Evolutionary conservation across 2,329 filamentous ascomycete genomes (phyloP), one percentile per base, ranked within the genome.

Genomic region (Xenosphaeropsis pyriputrescens): DNA sequence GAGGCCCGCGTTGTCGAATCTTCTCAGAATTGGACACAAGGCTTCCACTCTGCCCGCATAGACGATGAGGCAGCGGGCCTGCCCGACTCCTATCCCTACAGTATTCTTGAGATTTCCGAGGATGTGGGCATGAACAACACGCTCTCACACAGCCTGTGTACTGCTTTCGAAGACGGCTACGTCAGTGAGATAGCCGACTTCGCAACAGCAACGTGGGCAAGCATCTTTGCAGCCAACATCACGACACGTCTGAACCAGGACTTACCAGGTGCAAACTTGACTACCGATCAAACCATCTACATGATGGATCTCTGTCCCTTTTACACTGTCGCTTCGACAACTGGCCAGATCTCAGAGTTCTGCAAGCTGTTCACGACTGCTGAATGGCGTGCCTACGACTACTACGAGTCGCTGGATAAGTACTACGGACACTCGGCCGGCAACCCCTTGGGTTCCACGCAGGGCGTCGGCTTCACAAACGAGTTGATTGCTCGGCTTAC

Each of bases 281-380:
- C 69, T 2, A 52, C 65, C 11, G 51, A 61, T 1, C 76, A 89
- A 26, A 72, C 76, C 1, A 63, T 86, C 40, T 71, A 69, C 40
- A 55, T 95, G 26, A 94, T 95, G 85, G 85, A 94, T 49, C 65
- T 94, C 42, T 95, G 88, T 51, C 79, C 88, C 0, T 94, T 85
- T 59, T 70, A 80, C 47, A 89, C 84, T 0, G 75, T 93, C n/a
- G 75, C 79, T 7, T 64, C 72, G 5, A 51, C 58, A 0, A 59
- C 67, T 2, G 69, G 62, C 4, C 65, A 58, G 4, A 55, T 79
- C 8, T 85, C 85, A 0, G 61, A 65, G 0, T 93, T 94, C 59
- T 95, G 88, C 57, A 53, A 55, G 12, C 64, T 94, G 18, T 94
- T 94, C 60, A 77, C 72, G 0, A 54, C 65, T 12, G 56, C 68